Evolutionary conservation across 768 basidiomycete species (phyloP), one percentile per base, ranked within the genome.

Genomic region (Clitopilus passeckerianus): DNA sequence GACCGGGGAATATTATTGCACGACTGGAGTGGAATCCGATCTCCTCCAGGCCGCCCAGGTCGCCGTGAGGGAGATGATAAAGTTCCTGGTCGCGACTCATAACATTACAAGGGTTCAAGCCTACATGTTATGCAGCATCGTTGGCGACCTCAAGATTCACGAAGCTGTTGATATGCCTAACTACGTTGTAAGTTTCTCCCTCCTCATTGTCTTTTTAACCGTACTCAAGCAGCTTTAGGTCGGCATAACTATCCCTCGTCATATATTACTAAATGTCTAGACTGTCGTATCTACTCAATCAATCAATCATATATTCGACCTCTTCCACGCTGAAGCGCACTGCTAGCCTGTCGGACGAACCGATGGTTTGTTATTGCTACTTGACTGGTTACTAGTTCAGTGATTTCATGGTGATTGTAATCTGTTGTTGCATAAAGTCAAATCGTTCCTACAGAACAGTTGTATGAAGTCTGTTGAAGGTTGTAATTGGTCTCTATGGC

Each of bases 151-250:
- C 61, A 73, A 77, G 60, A 75, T 87, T 74, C 86, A 85, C 60
- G 86, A 86, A 71, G 85, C 85, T 72, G 86, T 86, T 41, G 85
- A 85, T 61, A 85, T 86, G 85, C 85, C 84, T 14, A 86, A 85
- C 61, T 86, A 83, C 61, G 77, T 85, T 34, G 85, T 85, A 67
- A 58, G 80, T 72, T 53, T 20, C 53, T 57, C 44, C 33, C 6
- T 54, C 50, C 14, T 41, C 37, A 15, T n/a, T n/a, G 37, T 41
- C 37, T 15, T 9, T 14, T 41, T 9, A 41, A 5, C 8, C 8
- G 5, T 5, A 15, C 37, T 41, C 37, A 41, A 2, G 10, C 5
- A 15, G 12, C 37, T n/a, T 41, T 12, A 41, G 37, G 37, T 41
- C 10, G 37, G 37, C 3, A 14, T 41, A 3, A 41, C 37, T 5